Evolutionary conservation across 202 grass and related monocot species (phyloP).

Genomic region (Carex arenaria): DNA sequence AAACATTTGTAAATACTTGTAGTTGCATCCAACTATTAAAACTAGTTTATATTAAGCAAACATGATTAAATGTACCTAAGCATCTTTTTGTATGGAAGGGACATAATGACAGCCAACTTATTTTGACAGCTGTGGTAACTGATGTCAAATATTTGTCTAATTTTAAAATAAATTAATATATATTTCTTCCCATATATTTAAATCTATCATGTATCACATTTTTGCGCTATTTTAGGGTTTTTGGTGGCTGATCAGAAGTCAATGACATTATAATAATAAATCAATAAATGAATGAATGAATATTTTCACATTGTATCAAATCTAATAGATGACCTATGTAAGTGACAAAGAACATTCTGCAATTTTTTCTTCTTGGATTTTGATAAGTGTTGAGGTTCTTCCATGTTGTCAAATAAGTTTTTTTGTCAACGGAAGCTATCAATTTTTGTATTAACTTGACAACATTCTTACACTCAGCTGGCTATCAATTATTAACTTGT

Average conservation of each 20-base stretch:
- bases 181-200: neutral
- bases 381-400: neutral
- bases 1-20: neutral
- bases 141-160: neutral
- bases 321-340: neutral
- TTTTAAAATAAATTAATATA: neutral
- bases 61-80: neutral
- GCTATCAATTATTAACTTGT: no score
- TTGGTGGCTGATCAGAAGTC: neutral
- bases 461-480: neutral
- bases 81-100: neutral
- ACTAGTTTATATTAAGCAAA: neutral
- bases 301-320: neutral
- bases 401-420: neutral
- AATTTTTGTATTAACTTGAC: neutral
- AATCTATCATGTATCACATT: neutral
- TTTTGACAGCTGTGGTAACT: no score
- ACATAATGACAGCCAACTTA: neutral
- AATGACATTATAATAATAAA: neutral
- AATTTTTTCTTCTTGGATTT: neutral
- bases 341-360: neutral
- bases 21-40: neutral
- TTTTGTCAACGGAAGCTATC: conserved; percentile 16
- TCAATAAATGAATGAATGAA: neutral
- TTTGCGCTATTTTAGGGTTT: neutral